Evolutionary conservation across 805 yeast species (phyloP).

Genomic region (Candida maris): DNA sequence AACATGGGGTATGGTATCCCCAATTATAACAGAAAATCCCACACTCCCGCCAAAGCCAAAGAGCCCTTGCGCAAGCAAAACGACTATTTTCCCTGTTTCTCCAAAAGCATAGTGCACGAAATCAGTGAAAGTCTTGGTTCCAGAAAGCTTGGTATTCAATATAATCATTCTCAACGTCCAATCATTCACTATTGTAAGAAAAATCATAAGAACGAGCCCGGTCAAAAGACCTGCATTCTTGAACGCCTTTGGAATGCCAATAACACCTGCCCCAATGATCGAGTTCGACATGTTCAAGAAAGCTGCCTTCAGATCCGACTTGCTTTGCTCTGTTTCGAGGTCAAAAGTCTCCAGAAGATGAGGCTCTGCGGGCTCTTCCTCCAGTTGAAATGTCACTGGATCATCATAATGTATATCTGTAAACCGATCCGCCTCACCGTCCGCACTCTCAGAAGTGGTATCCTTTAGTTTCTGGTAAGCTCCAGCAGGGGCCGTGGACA

Average conservation of each 20-base stretch:
- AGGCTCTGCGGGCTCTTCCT: not conserved
- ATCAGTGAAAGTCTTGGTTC: constrained; percentile 77
- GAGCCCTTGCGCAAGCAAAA: constrained; percentile 73
- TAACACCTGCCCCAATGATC: constrained; percentile 92
- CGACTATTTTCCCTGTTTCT: constrained; percentile 57
- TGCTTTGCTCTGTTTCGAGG: constrained; percentile 25
- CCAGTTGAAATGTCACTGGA: no score
- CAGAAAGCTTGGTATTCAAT: constrained; percentile 73
- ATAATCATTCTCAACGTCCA: constrained; percentile 84
- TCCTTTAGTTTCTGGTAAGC: no score
- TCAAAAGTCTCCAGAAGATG: not conserved
- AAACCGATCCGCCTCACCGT: not conserved
- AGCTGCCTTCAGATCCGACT: constrained; percentile 74
- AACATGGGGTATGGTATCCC: constrained; percentile 93
- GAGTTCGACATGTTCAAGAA: constrained; percentile 97
- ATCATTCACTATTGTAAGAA: constrained; percentile 70
- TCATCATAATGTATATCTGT: constrained; percentile 6
- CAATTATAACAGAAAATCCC: constrained; percentile 92
- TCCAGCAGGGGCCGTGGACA: no score
- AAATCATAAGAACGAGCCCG: constrained; percentile 58
- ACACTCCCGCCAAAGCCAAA: constrained; percentile 94
- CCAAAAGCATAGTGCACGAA: constrained; percentile 83
- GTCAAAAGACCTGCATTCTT: constrained; percentile 75
- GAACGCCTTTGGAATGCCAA: constrained; percentile 90
- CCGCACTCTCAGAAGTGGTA: no score